Base-by-base conservation (phyloP, 2,329 filamentous ascomycete species). In the Aureobasidium sp. region DNA sequence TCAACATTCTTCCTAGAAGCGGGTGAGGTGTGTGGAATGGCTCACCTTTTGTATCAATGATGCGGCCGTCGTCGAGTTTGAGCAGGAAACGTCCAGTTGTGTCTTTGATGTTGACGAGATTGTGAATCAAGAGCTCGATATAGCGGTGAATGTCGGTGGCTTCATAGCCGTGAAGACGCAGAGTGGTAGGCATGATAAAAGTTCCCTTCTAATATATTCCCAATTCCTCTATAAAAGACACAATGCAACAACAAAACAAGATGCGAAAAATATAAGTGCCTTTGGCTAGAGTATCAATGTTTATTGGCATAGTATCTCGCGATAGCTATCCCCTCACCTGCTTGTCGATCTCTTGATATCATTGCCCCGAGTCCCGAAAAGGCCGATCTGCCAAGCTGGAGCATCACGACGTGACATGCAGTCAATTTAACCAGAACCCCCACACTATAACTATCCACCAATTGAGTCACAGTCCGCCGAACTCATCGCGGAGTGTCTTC, bases 41-140 rank as follows among this genome's bases (percentile, higher is more conserved):
- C 32, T 25, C 25, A 59, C 57, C 88, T 74, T 93, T 93, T 62
- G 89, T 91, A 74, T 92, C 89, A 69, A 93, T 91, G 53, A 91
- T 78, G 39, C 87, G 83, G 62, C 89, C 89, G 68, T 92, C 88
- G 2, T 81, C 78, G 39, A 93, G 80, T 21, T 79, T 84, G 63
- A 91, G 77, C 29, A 92, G 79, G 72, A 91, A 92, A 69, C 89
- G 81, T 54, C 89, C 89, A 0, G 86, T 89, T 42, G 80, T 81
- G 75, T 93, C 89, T 69, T 85, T 84, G 75, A 92, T 91, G 73
- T 89, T 89, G 71, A 92, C 81, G 45, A 93, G 79, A 69, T 89
- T 89, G 70, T 87, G 75, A 67, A 90, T 91, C 63, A 92, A 79
- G 21, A 84, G 78, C 42, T 83, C 78, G 70, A 92, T 86, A 63